Conservation (phyloP, 306 rosid species). For the Bauhinia variegata region DNA sequence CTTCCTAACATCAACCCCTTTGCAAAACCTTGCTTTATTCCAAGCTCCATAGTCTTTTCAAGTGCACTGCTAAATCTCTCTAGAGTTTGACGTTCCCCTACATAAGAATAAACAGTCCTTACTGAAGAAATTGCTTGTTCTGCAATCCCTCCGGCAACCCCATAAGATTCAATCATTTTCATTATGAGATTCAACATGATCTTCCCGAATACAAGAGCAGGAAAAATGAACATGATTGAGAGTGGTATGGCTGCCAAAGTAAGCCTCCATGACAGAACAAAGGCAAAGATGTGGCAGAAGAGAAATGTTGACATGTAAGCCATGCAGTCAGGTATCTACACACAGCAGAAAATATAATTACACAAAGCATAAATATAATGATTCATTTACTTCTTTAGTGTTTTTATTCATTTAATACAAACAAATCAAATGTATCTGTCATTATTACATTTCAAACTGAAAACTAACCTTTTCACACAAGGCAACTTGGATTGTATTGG, state of each 20-base stretch:
- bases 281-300: slow-evolving; percentile 87
- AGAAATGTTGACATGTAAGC: slow-evolving; percentile 83
- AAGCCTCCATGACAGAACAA: slow-evolving; percentile 77
- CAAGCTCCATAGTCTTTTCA: slow-evolving; percentile 61
- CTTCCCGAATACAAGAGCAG: slow-evolving; percentile 73
- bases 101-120: slow-evolving; percentile 82
- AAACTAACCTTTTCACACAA: slow-evolving; percentile 73
- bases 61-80: slow-evolving; percentile 72
- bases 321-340: slow-evolving; percentile 81
- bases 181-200: slow-evolving; percentile 71
- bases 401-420: too few species aligned
- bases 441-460: not conserved
- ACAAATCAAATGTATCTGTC: not conserved
- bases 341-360: slow-evolving; percentile 10
- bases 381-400: too few species aligned
- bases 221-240: slow-evolving; percentile 79
- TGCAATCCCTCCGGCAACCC: slow-evolving; percentile 82
- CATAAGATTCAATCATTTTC: slow-evolving; percentile 90
- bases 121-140: slow-evolving; percentile 89
- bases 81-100: slow-evolving; percentile 75
- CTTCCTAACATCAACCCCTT: slow-evolving; percentile 93
- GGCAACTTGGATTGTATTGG: slow-evolving; percentile 81
- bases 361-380: slow-evolving; percentile 20
- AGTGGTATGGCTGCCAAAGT: slow-evolving; percentile 81
- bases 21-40: slow-evolving; percentile 70